Evolutionary conservation across 352 stramenopile genomes (phyloP), one percentile per base, ranked within the genome.

Genomic region (Globisporangium cederbergense): DNA sequence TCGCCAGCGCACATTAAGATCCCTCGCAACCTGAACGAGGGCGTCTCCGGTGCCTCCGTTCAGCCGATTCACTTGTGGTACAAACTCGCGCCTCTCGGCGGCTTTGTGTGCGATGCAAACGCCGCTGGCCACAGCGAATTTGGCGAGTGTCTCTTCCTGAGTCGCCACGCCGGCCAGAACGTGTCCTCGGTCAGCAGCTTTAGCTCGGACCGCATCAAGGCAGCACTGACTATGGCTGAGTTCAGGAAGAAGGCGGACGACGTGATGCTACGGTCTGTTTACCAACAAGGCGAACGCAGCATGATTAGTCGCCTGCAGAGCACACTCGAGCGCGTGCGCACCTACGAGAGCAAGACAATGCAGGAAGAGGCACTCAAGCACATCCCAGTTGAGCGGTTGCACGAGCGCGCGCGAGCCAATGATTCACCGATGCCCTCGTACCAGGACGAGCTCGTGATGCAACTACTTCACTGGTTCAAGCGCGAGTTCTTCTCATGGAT

Each of bases 401-500:
- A 92, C 25, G 81, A 87, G 52, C 78, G 80, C n/a, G 83, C 83
- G 20, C 77, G 70, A 32, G 73, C 71, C 3, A 90, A 93, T 51
- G 58, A 72, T 8, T 72, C 72, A 1, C 79, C 79, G 16, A 80
- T 78, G 62, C 64, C 79, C 3, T 60, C 59, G 11, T 88, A 80
- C 40, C 72, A 89, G 43, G 81, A 94, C 30, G 87, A 93, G 54
- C 69, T 95, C 3, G 60, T 92, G 13, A 85, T 79, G 65, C 83
- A 92, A 43, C 62, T 97, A 30, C 67, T 94, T 2, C 76, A 87
- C 40, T 97, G 89, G 89, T 97, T 97, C 63, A 97, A 97, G 72
- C 59, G 60, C 34, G 88, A 97, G 34, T 97, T 97, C 60, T 97
- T 97, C 49, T 74, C 87, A 32, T 97, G 90, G 90, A 93, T 90